These are phyloP conservation scores for Scutellaria baicalensis DNA, from an alignment of 257 asterid genomes.

Conservation along the genomic window DNA sequence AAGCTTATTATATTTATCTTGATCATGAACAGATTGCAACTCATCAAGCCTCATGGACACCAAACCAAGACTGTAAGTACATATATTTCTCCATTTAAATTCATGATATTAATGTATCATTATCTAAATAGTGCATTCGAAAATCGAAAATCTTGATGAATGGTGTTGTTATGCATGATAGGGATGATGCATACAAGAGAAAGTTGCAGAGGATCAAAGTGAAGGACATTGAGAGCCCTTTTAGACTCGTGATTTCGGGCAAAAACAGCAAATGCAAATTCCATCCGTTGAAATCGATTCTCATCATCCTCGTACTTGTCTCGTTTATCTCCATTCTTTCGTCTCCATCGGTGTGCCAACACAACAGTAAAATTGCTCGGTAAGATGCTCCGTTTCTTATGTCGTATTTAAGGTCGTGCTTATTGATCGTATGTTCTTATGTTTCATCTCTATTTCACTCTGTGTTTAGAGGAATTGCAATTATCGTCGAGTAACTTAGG, in stretches of 20 bases:
- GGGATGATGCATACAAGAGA: slow-evolving; percentile 49
- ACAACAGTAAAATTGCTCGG: slow-evolving; percentile 36
- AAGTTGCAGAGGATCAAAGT: slow-evolving; percentile 48
- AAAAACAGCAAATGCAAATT: slow-evolving; percentile 42
- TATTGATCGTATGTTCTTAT: too few relatives aligned
- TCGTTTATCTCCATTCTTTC: slow-evolving; percentile 39
- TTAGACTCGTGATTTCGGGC: slow-evolving; percentile 31
- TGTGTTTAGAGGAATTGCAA: too few relatives aligned
- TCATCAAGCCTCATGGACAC: slow-evolving; percentile 37
- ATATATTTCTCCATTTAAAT: not conserved
- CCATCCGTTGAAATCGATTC: slow-evolving; percentile 44
- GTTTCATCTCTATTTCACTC: not conserved
- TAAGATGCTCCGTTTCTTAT: slow-evolving; percentile 1
- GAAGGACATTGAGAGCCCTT: slow-evolving; percentile 34
- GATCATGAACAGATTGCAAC: not conserved
- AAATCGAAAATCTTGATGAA: not conserved
- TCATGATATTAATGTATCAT: not conserved
- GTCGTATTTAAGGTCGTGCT: too few relatives aligned
- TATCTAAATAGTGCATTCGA: not conserved
- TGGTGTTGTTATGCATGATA: not conserved
- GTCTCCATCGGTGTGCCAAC: slow-evolving; percentile 46
- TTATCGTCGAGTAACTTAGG: too few relatives aligned
- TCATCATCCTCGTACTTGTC: slow-evolving; percentile 28
- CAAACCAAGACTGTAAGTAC: slow-evolving; percentile 36
- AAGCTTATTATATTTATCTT: not conserved